Evolutionary conservation across 306 rosid species (phyloP).

Genomic region (Castanea mollissima): DNA sequence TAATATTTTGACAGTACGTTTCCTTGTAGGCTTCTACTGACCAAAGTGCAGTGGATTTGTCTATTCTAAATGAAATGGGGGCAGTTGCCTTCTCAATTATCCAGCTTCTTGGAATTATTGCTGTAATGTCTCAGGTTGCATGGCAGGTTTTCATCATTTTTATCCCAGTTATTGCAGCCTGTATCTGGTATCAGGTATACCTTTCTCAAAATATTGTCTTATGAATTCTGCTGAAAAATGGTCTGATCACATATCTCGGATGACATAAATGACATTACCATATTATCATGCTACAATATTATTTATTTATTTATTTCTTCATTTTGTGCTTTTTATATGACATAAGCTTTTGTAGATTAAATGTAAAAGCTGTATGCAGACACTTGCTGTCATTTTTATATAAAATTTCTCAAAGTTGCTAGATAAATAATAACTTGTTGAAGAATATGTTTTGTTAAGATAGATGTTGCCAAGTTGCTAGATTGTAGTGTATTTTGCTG

Average conservation of each 20-base stretch:
- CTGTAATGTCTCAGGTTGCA: conserved; percentile 53
- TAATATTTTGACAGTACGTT: background rate
- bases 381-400: background rate
- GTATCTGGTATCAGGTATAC: conserved; percentile 50
- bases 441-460: background rate
- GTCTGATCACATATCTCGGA: background rate
- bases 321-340: background rate
- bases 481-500: background rate
- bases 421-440: background rate
- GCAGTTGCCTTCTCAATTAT: conserved; percentile 28
- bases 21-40: conserved; percentile 56
- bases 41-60: conserved; percentile 46
- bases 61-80: conserved; percentile 26
- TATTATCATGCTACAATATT: too few species aligned
- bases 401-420: background rate
- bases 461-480: background rate
- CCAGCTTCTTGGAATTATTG: conserved; percentile 11
- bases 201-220: background rate
- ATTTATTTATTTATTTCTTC: background rate
- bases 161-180: conserved; percentile 42
- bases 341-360: background rate
- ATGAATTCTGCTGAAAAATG: background rate
- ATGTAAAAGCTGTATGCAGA: background rate
- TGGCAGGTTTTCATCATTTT: conserved; percentile 58
- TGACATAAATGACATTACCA: background rate